Evolutionary conservation across 805 yeast species (phyloP).

Genomic region (Teunomyces pallodes): DNA sequence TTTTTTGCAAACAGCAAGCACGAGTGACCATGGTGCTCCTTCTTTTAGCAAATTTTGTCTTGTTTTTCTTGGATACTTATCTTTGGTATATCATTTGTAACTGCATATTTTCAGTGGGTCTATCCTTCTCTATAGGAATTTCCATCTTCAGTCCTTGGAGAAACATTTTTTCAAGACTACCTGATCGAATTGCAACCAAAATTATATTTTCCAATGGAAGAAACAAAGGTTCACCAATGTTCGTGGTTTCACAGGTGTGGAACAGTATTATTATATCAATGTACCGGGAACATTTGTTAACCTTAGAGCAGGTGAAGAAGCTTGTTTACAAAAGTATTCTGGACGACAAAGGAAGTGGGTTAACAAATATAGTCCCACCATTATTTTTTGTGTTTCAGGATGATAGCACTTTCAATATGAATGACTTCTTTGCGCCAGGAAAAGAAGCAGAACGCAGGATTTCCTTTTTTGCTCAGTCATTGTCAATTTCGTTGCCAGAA

Average conservation of each 20-base stretch:
- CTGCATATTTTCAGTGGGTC: constrained; percentile 30
- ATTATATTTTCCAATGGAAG: constrained; percentile 14
- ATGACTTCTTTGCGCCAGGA: constrained; percentile 42
- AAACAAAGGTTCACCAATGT: constrained; percentile 7
- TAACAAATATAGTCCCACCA: constrained; percentile 32
- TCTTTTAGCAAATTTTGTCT: constrained; percentile 25
- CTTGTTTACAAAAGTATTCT: constrained; percentile 23
- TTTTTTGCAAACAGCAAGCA: constrained; percentile 29
- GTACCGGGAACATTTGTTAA: constrained; percentile 38
- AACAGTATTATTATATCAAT: constrained; percentile 14
- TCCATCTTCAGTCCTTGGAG: constrained; percentile 40
- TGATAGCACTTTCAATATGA: constrained; percentile 34
- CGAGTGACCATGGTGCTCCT: constrained; percentile 23
- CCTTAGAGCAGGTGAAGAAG: constrained; percentile 39
- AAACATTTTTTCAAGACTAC: constrained; percentile 32
- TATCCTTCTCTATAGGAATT: constrained; percentile 30
- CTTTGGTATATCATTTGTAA: constrained; percentile 40
- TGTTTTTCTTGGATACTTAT: constrained; percentile 40
- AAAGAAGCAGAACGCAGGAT: constrained; percentile 53
- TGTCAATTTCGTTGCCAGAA: constrained; percentile 48
- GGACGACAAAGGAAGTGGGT: neutral
- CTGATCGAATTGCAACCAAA: constrained; percentile 33
- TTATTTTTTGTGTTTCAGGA: constrained; percentile 49
- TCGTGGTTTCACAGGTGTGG: constrained; percentile 16
- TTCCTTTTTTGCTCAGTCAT: constrained; percentile 52